These are phyloP conservation scores for Cryptococcus sp. DNA, from an alignment of 1,284 basidiomycete species.

Conservation along the genomic window DNA sequence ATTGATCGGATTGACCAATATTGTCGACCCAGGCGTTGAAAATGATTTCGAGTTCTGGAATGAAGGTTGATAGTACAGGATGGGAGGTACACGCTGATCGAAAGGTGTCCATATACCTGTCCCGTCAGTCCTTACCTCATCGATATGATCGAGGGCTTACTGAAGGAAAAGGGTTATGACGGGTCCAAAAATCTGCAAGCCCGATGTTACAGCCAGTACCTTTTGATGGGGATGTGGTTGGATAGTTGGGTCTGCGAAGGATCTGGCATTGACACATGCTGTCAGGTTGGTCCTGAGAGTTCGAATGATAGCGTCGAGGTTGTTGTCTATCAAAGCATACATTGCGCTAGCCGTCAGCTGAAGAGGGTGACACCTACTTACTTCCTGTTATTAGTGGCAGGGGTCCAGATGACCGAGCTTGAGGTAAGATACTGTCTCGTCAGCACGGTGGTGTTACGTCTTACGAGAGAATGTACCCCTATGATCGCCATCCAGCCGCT, in stretches of 20 bases:
- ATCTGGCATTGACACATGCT: slow-evolving; percentile 45
- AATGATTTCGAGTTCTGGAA: slow-evolving; percentile 52
- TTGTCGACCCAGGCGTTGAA: slow-evolving; percentile 53
- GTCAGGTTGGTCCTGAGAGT: slow-evolving; percentile 52
- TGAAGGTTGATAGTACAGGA: slow-evolving; percentile 50
- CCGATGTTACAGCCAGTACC: slow-evolving; percentile 32
- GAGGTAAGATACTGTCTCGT: slow-evolving; percentile 58
- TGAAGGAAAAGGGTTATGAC: slow-evolving; percentile 55
- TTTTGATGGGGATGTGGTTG: slow-evolving; percentile 3
- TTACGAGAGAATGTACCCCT: slow-evolving; percentile 48
- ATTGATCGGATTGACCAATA: slow-evolving; percentile 49
- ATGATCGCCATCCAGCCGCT: slow-evolving; percentile 58
- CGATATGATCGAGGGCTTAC: slow-evolving; percentile 44
- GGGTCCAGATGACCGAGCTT: slow-evolving; percentile 60
- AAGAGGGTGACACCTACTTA: slow-evolving; percentile 60
- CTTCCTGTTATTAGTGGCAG: slow-evolving; percentile 58
- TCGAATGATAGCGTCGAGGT: slow-evolving; percentile 54
- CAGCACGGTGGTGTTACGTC: not conserved
- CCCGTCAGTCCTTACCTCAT: not conserved
- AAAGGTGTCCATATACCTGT: slow-evolving; percentile 60
- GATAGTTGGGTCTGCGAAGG: slow-evolving; percentile 50
- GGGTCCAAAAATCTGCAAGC: slow-evolving; percentile 53
- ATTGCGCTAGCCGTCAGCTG: slow-evolving; percentile 55
- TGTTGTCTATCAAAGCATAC: slow-evolving; percentile 55
- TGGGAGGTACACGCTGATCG: slow-evolving; percentile 55